Base-by-base conservation (phyloP, 2,329 filamentous ascomycete genomes). In the Curvularia eragrostidis region DNA sequence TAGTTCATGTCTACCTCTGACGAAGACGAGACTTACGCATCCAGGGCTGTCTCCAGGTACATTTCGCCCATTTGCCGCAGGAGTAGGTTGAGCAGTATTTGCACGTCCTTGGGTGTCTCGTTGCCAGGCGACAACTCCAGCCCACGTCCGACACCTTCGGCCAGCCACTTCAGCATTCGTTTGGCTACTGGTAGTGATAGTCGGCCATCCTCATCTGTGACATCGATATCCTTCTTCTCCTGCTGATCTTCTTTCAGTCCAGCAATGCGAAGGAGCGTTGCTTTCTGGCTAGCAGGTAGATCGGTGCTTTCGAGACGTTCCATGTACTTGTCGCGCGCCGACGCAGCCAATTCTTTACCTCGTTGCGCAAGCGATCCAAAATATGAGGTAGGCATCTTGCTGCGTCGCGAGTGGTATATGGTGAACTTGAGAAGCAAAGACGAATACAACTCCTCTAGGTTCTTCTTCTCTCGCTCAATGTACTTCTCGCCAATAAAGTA, bases 91-190 rank as follows among this genome's bases (percentile, higher is more conserved):
- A 97, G 84, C 23, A 98, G 84, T 59, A 91, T 88, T 44, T 89
- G 90, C 54, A 98, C 91, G 75, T 99, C 95, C 76, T 96, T 98
- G 15, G 95, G 92, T 4, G 93, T 97, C 67, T 99, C 95, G 56
- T 85, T 89, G 50, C 89, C 88, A 23, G 91, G 89, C 23, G 91
- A 93, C n/a, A 99, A 83, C 76, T 99, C 95, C 9, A 99, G 83
- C 0, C 93, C 92, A 62, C 95, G 85, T 38, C 95, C 91, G 23
- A 99, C 94, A 61, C 91, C 93, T 80, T 99, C 95, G 2, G 95
- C 95, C 39, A 99, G 82, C 95, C 95, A 99, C 74, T 91, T 96
- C 59, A 99, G 85, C 93, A 99, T 99, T 56, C 95, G 87, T 79
- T 98, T 98, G n/a, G 93, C 91, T 74, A 91, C 93, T n/a, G 87